A percentile compares a stretch with the other conserved stretches of the same genome.
Evolutionary conservation across 345 rosid species (phyloP).

Genomic region (Garcia nutans): DNA sequence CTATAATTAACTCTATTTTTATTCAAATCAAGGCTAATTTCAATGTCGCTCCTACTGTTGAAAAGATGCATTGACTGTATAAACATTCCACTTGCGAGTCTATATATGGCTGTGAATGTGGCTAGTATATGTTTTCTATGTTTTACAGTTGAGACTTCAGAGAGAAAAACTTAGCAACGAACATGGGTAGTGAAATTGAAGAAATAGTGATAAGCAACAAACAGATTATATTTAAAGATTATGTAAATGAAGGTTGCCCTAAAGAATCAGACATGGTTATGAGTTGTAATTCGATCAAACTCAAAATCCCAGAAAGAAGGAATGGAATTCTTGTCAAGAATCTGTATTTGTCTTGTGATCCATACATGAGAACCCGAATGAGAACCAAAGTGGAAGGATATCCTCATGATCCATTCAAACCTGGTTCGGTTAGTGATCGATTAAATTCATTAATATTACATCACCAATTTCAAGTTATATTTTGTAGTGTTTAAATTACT

Average conservation of each 20-base stretch:
- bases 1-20: too few species aligned
- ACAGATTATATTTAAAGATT: neutral
- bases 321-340: constrained; percentile 2
- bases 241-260: neutral
- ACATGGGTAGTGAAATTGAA: neutral
- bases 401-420: neutral
- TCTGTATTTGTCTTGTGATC: constrained; percentile 10
- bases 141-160: too few species aligned
- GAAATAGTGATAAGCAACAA: neutral
- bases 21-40: too few species aligned
- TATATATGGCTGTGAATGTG: too few species aligned
- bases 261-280: constrained; percentile 3
- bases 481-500: too few species aligned
- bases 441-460: too few species aligned
- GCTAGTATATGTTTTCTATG: too few species aligned
- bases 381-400: neutral
- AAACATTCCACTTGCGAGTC: too few species aligned
- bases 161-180: too few species aligned
- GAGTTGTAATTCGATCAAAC: neutral
- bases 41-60: too few species aligned
- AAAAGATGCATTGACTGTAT: too few species aligned
- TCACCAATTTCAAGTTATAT: too few species aligned
- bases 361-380: constrained; percentile 6
- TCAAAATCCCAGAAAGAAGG: neutral
- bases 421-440: neutral